Percentiles rank a stretch among this genome's conserved stretches.
Conservation (phyloP, 2,329 filamentous ascomycete species). For the Dactylellina sp. region DNA sequence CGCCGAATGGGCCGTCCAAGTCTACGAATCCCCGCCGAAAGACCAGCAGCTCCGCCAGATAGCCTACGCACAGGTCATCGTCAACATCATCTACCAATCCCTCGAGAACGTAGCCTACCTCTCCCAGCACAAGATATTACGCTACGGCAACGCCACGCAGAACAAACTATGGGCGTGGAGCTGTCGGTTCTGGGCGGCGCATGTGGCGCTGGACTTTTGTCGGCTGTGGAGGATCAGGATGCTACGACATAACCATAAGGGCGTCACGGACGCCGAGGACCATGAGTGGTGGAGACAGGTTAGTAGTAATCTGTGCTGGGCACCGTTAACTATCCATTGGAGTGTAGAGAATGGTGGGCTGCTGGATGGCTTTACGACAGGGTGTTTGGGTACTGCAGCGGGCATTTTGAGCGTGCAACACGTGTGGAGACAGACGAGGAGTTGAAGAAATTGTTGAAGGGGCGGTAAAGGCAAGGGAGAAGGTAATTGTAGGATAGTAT, state of each 20-base stretch:
- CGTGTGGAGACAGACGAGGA: conserved; percentile 65
- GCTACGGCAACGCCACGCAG: conserved; percentile 70
- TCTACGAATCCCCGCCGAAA: conserved; percentile 61
- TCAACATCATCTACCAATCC: conserved; percentile 77
- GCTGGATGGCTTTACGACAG: conserved; percentile 72
- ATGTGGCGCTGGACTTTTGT: conserved; percentile 80
- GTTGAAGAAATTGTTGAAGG: conserved; percentile 39
- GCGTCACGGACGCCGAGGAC: conserved; percentile 61
- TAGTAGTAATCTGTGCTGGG: conserved; percentile 78
- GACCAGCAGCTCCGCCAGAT: conserved; percentile 68
- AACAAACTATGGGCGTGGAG: conserved; percentile 76
- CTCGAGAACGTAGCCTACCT: conserved; percentile 88
- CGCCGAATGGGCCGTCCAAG: conserved; percentile 72
- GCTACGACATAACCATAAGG: conserved; percentile 59
- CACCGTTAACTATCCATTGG: conserved; percentile 84
- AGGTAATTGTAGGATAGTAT: conserved; percentile 40
- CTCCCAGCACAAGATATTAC: conserved; percentile 76
- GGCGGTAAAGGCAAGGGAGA: background rate
- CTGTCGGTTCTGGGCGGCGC: conserved; percentile 81
- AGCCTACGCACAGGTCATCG: conserved; percentile 75
- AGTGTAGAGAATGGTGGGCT: conserved; percentile 74
- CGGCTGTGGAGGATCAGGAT: conserved; percentile 68
- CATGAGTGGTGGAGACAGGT: conserved; percentile 76
- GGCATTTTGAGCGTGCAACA: conserved; percentile 65
- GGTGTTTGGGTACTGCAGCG: conserved; percentile 69